Evolutionary conservation across 139 green algal species (phyloP).

Genomic region (Chlamydomonas applanata): DNA sequence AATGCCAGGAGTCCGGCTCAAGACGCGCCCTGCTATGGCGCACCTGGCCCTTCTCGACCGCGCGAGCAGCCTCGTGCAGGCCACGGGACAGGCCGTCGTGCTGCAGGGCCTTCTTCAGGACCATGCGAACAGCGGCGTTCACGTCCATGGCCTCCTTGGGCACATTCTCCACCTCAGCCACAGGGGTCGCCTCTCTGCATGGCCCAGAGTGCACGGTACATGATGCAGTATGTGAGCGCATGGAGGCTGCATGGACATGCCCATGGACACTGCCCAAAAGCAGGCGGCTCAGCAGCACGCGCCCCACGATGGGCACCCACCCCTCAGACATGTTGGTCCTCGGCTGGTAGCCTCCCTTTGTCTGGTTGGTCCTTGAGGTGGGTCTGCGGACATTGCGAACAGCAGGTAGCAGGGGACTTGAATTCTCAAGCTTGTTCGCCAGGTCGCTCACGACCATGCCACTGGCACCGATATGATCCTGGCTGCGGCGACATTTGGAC

Average conservation of each 20-base stretch:
- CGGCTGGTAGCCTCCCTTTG: slow-evolving; percentile 41
- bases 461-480: background rate
- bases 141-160: slow-evolving; percentile 92
- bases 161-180: slow-evolving; percentile 55
- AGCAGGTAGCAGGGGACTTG: background rate
- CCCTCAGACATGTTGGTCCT: slow-evolving; percentile 49
- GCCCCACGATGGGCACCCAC: no score
- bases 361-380: slow-evolving; percentile 40
- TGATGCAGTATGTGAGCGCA: background rate
- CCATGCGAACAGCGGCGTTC: slow-evolving; percentile 87
- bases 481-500: no score
- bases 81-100: slow-evolving; percentile 94
- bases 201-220: background rate
- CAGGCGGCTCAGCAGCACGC: no score
- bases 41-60: slow-evolving; percentile 63
- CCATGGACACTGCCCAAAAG: background rate
- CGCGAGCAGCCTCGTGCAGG: slow-evolving; percentile 84
- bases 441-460: background rate
- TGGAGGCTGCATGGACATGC: background rate
- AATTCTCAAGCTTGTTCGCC: background rate
- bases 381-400: background rate
- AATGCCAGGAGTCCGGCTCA: no score
- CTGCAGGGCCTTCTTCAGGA: slow-evolving; percentile 98
- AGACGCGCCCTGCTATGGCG: no score
- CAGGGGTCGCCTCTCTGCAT: slow-evolving; percentile 59